Evolutionary conservation across 495 filamentous ascomycete genomes (phyloP), one percentile per base, ranked within the genome.

Genomic region (Penicillium cinerascens): DNA sequence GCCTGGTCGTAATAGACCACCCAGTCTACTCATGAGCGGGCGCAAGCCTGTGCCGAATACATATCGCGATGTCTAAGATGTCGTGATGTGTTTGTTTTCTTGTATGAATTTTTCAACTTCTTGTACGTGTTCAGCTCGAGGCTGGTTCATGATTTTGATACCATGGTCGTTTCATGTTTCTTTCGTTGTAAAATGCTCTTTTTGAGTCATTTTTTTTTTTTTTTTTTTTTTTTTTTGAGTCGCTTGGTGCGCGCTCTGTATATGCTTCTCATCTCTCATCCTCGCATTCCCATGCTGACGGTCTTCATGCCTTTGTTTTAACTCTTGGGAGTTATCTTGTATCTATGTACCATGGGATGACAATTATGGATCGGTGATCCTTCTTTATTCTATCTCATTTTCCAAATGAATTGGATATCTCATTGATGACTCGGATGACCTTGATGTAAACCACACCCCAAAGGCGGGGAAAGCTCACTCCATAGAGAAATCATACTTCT

Each of bases 401-500:
- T n/a, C n/a, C 3, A 23, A 23, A 23, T 3, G 2, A 23, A 3
- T 3, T 23, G 22, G 22, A 23, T 23, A 23, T 23, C 6, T 23
- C 22, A n/a, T n/a, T n/a, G n/a, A n/a, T n/a, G n/a, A n/a, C n/a
- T n/a, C n/a, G n/a, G 22, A 23, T 3, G 6, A 23, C 22, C 22
- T 23, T 23, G 3, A 23, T 23, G 6, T 23, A 23, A 2, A 23
- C 3, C 6, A 23, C 22, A 23, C 2, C 22, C 2, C 22, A 23
- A 6, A 23, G n/a, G n/a, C n/a, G n/a, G n/a, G n/a, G n/a, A 23
- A 6, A 23, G 2, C 6, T 23, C 22, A 23, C 60, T 80, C 76
- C 51, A 80, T 54, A 0, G 81, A 72, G 66, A 96, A 96, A 73
- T 97, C 90, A 80, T 85, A 95, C 41, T 80, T 75, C 69, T 88